phyloP scores from a whole-genome alignment of 1,284 basidiomycete genomes.

The Ceraceosorus bombacis region DNA sequence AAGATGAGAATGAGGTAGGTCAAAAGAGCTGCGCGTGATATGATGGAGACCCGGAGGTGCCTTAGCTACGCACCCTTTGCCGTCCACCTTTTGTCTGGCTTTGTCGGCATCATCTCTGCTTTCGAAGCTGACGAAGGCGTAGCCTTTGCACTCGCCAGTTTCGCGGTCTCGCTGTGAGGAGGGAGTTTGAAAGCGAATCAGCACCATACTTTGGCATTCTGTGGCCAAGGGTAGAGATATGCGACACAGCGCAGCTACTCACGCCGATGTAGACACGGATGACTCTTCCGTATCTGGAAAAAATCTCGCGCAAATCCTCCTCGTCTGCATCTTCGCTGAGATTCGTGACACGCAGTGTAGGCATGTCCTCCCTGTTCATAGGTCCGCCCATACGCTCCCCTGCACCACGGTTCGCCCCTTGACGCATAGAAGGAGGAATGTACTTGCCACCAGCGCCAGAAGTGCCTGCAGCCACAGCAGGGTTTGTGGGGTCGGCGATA shows the following conservation, averaged over 20 bases:
- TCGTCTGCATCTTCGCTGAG: conserved; percentile 92
- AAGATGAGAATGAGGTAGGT: background rate
- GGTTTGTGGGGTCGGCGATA: conserved; percentile 37
- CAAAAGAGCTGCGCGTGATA: background rate
- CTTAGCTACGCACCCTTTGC: conserved; percentile 57
- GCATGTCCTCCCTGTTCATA: conserved; percentile 66
- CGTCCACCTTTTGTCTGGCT: conserved; percentile 88
- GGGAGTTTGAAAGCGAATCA: too few species aligned
- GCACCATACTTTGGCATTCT: too few species aligned
- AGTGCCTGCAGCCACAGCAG: conserved; percentile 35
- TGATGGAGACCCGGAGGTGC: too few species aligned
- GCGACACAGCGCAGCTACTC: background rate
- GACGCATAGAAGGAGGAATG: conserved; percentile 82
- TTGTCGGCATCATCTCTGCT: conserved; percentile 68
- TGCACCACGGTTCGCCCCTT: conserved; percentile 56
- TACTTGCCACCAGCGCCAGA: conserved; percentile 64
- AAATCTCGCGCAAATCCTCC: conserved; percentile 85
- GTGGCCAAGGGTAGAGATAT: too few species aligned
- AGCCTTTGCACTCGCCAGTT: conserved; percentile 89
- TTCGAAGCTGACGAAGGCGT: conserved; percentile 92
- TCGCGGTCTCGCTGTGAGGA: conserved; percentile 65
- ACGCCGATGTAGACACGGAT: conserved; percentile 83
- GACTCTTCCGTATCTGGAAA: conserved; percentile 58
- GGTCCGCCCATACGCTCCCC: conserved; percentile 70
- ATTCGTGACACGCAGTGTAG: conserved; percentile 94